phyloP scores from a whole-genome alignment of 1,284 basidiomycete genomes.

The Ustilago cynodontis region DNA sequence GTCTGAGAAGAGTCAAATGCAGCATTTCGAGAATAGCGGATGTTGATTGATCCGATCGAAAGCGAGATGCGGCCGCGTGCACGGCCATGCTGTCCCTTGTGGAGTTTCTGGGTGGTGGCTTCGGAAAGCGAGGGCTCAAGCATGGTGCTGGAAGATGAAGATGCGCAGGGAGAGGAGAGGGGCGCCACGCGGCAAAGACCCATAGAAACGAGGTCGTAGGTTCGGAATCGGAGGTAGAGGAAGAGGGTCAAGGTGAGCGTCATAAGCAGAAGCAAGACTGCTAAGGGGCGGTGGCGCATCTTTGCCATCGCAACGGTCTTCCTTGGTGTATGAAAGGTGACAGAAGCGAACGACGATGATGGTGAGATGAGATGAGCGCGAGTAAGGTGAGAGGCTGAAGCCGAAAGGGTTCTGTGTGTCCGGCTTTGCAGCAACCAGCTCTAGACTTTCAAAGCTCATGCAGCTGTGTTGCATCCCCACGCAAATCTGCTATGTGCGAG shows the following conservation, averaged over 20 bases:
- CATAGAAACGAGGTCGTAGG: constrained; percentile 40
- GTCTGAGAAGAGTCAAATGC: constrained; percentile 26
- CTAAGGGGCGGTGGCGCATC: constrained; percentile 24
- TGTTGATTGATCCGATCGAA: constrained; percentile 46
- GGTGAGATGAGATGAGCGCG: not conserved
- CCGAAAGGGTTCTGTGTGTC: not conserved
- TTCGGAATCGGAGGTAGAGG: constrained; percentile 34
- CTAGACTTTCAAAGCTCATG: not conserved
- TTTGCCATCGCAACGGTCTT: not conserved
- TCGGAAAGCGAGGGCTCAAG: constrained; percentile 3
- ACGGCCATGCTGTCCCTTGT: not conserved
- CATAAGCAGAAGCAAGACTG: constrained; percentile 18
- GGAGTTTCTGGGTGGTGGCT: constrained; percentile 7
- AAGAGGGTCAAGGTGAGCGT: constrained; percentile 18
- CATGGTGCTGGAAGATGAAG: constrained; percentile 10
- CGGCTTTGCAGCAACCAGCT: not conserved
- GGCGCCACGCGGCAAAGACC: constrained; percentile 26
- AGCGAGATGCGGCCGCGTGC: constrained; percentile 20
- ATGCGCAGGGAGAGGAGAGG: constrained; percentile 19
- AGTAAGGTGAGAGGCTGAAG: not conserved
- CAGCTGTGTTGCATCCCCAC: not conserved
- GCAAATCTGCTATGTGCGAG: not conserved
- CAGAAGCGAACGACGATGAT: too few species aligned
- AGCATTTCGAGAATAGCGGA: constrained; percentile 44
- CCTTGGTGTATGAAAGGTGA: not conserved